Evolutionary conservation across 2,329 filamentous ascomycete genomes (phyloP).

Genomic region (Penicillium expansum): DNA sequence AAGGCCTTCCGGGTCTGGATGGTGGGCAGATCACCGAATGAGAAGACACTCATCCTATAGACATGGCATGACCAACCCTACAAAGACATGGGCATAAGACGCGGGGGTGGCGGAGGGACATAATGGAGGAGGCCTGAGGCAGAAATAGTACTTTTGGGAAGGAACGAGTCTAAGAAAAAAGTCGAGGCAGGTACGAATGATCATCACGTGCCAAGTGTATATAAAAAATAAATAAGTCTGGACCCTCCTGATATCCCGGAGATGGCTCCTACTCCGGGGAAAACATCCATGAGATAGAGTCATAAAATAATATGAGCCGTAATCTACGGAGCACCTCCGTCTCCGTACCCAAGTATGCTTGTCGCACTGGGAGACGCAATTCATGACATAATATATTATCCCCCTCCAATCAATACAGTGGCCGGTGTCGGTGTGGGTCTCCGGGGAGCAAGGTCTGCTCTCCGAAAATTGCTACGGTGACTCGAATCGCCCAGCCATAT

Average conservation of each 20-base stretch:
- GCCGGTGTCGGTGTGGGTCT: constrained; percentile 18
- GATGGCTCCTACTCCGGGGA: constrained; percentile 1
- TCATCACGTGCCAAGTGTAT: neutral
- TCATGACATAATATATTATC: constrained; percentile 1
- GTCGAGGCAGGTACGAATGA: neutral
- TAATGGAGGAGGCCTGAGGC: neutral
- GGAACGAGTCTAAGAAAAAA: neutral
- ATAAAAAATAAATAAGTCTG: neutral
- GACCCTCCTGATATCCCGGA: neutral
- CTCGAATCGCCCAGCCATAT: constrained; percentile 12
- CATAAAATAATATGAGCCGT: too few species aligned
- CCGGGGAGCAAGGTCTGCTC: constrained; percentile 19
- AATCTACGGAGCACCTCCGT: neutral
- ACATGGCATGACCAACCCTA: constrained; percentile 29
- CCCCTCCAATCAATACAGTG: constrained; percentile 13
- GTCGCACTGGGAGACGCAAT: constrained; percentile 2
- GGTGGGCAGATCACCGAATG: constrained; percentile 41
- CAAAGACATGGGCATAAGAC: too few species aligned
- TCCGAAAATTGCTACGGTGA: constrained; percentile 23
- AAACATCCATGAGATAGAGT: neutral
- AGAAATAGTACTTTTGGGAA: neutral
- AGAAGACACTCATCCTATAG: constrained; percentile 33
- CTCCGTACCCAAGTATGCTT: neutral
- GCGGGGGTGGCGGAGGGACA: too few species aligned
- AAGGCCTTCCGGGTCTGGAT: constrained; percentile 67